phyloP scores from a whole-genome alignment of 106 monocot genomes.

The Iris macrosiphon region DNA sequence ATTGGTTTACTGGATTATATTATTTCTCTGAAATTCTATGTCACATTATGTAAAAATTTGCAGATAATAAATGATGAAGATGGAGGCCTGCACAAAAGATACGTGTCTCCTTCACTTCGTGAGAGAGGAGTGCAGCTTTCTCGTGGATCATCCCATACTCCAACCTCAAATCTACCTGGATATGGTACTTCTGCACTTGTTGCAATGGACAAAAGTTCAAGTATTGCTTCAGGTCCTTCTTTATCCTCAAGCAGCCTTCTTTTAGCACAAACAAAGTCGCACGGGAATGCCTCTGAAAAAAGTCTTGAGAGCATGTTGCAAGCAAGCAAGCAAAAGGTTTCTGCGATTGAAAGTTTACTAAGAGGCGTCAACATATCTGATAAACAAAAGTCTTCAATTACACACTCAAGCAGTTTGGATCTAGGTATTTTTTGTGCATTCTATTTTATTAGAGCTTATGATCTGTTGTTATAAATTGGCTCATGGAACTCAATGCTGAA shows the following conservation, averaged over 20 bases:
- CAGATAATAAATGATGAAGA: constrained; percentile 96
- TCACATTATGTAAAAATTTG: constrained; percentile 3
- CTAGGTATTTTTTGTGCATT: constrained; percentile 82
- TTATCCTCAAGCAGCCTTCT: constrained; percentile 40
- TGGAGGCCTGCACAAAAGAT: constrained; percentile 92
- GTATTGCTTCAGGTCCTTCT: constrained; percentile 48
- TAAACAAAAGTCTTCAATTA: constrained; percentile 40
- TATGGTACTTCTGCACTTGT: constrained; percentile 93
- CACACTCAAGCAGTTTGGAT: constrained; percentile 83
- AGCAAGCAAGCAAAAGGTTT: constrained; percentile 95
- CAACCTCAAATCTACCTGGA: constrained; percentile 46
- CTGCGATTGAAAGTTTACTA: constrained; percentile 95
- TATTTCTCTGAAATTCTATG: background rate
- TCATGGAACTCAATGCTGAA: background rate
- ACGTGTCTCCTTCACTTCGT: constrained; percentile 86
- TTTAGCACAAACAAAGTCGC: constrained; percentile 48
- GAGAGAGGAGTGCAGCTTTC: constrained; percentile 63
- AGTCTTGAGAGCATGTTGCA: constrained; percentile 85
- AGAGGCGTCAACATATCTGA: constrained; percentile 78
- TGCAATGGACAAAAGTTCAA: constrained; percentile 88
- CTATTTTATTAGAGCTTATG: too few relatives aligned
- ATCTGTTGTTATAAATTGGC: background rate
- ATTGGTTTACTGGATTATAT: constrained; percentile 8
- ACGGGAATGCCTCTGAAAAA: constrained; percentile 64
- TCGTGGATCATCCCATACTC: constrained; percentile 34